Evolutionary conservation across 2,329 filamentous ascomycete species (phyloP).

Genomic region (Canariomyces notabilis): DNA sequence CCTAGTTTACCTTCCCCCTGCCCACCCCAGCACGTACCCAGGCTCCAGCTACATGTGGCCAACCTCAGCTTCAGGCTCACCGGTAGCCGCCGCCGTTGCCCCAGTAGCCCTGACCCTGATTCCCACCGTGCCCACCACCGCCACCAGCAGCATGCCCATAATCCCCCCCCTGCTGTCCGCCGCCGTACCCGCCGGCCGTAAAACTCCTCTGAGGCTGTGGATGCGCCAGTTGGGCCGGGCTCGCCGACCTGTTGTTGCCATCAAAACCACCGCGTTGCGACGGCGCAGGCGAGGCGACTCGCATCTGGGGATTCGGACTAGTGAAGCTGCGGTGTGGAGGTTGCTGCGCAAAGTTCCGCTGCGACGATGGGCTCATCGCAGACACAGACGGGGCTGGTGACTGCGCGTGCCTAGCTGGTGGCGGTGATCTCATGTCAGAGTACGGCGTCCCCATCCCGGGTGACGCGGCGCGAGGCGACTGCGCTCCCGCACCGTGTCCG

Average conservation of each 20-base stretch:
- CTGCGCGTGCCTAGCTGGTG: too few species aligned
- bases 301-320: constrained; percentile 25
- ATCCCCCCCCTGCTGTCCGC: not conserved
- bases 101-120: not conserved
- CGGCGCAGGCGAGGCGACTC: constrained; percentile 27
- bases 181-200: constrained; percentile 19
- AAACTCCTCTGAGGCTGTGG: constrained; percentile 26
- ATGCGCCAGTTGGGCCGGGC: constrained; percentile 23
- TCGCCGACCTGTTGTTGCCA: constrained; percentile 23
- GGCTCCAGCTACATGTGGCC: not conserved
- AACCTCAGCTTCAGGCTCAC: too few species aligned
- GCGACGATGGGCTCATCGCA: constrained; percentile 17
- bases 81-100: not conserved
- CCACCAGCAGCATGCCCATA: not conserved
- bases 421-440: too few species aligned
- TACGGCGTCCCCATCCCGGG: too few species aligned
- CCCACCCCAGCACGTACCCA: not conserved
- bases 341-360: constrained; percentile 14
- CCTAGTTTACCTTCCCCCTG: not conserved
- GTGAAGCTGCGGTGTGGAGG: constrained; percentile 27
- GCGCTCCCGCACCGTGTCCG: too few species aligned
- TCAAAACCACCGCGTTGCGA: constrained; percentile 19
- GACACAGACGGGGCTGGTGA: constrained; percentile 19
- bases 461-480: constrained; percentile 22
- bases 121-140: not conserved